phyloP scores from a whole-genome alignment of 306 rosid species.

The Urtica urens region DNA sequence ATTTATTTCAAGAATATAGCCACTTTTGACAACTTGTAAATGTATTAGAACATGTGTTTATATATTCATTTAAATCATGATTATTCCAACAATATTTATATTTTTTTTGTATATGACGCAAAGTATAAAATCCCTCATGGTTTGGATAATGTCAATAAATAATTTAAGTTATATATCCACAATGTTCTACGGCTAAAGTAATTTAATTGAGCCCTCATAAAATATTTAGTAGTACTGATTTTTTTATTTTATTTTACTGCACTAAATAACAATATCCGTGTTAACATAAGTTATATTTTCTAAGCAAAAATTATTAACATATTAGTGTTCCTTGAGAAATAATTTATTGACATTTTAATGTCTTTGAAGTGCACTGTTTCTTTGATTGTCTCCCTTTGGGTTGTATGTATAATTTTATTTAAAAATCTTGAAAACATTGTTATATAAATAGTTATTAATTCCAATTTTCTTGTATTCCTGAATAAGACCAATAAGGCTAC shows the following conservation, averaged over 20 bases:
- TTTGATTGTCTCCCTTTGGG: no score
- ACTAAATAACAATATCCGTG: constrained; percentile 10
- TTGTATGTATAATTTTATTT: no score
- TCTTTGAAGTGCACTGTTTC: not conserved
- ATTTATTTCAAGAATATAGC: no score
- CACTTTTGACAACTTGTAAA: no score
- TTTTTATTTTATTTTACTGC: no score
- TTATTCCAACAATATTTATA: no score
- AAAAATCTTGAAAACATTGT: no score
- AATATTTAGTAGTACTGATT: not conserved
- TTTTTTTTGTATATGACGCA: constrained; percentile 4
- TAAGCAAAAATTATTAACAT: not conserved
- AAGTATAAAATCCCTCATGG: not conserved
- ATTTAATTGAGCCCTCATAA: constrained; percentile 2
- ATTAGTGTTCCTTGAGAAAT: not conserved
- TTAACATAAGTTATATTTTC: not conserved
- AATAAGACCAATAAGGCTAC: no score
- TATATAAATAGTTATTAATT: not conserved
- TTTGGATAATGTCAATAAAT: not conserved
- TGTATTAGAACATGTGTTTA: no score
- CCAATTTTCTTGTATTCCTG: no score
- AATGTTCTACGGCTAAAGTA: constrained; percentile 1
- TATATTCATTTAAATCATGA: no score
- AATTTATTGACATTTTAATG: not conserved
- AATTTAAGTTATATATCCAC: constrained; percentile 1